Evolutionary conservation across 2,329 filamentous ascomycete genomes (phyloP).

Genomic region (Zasmidium angulare): DNA sequence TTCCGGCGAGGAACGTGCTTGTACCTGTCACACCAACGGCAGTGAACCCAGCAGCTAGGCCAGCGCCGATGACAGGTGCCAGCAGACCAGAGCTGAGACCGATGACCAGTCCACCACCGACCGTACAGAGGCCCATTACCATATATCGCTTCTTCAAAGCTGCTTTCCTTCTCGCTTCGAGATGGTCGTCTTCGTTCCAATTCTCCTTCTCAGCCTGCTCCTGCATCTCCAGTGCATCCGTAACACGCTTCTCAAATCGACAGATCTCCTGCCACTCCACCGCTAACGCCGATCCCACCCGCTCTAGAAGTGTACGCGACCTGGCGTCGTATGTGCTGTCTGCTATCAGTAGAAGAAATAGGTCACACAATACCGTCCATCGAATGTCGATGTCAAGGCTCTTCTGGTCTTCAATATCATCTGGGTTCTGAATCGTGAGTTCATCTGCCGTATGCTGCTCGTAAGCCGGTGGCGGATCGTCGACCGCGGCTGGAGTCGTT

Average conservation of each 20-base stretch:
- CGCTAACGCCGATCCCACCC: slow-evolving; percentile 75
- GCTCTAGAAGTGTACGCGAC: slow-evolving; percentile 79
- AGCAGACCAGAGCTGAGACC: slow-evolving; percentile 88
- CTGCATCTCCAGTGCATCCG: slow-evolving; percentile 96
- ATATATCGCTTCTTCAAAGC: slow-evolving; percentile 81
- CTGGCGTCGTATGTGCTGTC: slow-evolving; percentile 90
- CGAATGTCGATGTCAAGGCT: slow-evolving; percentile 94
- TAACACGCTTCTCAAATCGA: slow-evolving; percentile 94
- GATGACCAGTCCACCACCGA: slow-evolving; percentile 92
- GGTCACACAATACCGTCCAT: slow-evolving; percentile 94
- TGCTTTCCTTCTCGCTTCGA: slow-evolving; percentile 78
- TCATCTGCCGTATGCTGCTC: slow-evolving; percentile 67
- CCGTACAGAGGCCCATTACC: slow-evolving; percentile 95
- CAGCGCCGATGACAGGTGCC: slow-evolving; percentile 90
- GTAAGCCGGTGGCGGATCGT: slow-evolving; percentile 51
- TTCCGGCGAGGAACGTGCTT: slow-evolving; percentile 82
- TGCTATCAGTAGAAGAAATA: slow-evolving; percentile 95
- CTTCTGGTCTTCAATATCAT: slow-evolving; percentile 74
- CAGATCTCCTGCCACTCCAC: slow-evolving; percentile 92
- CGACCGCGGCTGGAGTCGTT: slow-evolving; percentile 11
- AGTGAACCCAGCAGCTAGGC: slow-evolving; percentile 89
- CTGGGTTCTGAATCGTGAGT: slow-evolving; percentile 77
- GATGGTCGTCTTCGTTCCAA: slow-evolving; percentile 95
- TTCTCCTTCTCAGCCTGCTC: slow-evolving; percentile 91
- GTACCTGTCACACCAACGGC: slow-evolving; percentile 92